Evolutionary conservation across 306 rosid species (phyloP), one percentile per base, ranked within the genome.

Genomic region (Cicer chorassanicum): DNA sequence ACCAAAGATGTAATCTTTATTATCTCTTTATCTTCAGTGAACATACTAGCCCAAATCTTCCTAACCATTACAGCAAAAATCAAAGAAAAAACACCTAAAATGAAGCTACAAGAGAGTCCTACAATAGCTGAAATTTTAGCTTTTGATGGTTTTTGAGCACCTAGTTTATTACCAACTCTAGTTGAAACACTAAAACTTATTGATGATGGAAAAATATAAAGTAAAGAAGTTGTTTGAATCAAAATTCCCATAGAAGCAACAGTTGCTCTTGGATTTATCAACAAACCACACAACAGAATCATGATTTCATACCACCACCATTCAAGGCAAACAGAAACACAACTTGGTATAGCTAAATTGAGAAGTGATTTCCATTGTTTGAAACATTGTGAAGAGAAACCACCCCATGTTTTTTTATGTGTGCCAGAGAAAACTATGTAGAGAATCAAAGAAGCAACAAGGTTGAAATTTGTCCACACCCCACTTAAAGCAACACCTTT

Each of bases 241-340:
- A 95, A 59, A 80, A 95, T 85, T 4, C 99, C 99, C 97, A 95
- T 92, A 11, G 99, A 92, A 21, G 99, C 93, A 3, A 95, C 97
- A 1, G 98, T 90, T 56, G 92, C 92, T 81, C 74, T 74, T 3
- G 99, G 98, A 64, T 88, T 87, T 0, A 82, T 0, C 7, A 95
- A 42, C 60, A 95, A 54, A 0, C 99, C 99, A 7, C 98, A 95
- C 18, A 92, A 79, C 71, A 95, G 44, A 36, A 90, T 95, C 93
- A 95, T 92, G 64, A 92, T 90, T 76, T 95, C 98, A 66, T 92
- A 92, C 99, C 99, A 95, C 99, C 99, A 95, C 99, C 99, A 95
- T 77, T 95, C 99, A 0, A 92, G 81, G 61, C 99, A 95, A 15
- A 94, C 99, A 0, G 96, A 94, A 70, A 94, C 66, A 81, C 99